phyloP scores from a whole-genome alignment of 1,139 yeast species.

The Yamadazyma trypodendri region DNA sequence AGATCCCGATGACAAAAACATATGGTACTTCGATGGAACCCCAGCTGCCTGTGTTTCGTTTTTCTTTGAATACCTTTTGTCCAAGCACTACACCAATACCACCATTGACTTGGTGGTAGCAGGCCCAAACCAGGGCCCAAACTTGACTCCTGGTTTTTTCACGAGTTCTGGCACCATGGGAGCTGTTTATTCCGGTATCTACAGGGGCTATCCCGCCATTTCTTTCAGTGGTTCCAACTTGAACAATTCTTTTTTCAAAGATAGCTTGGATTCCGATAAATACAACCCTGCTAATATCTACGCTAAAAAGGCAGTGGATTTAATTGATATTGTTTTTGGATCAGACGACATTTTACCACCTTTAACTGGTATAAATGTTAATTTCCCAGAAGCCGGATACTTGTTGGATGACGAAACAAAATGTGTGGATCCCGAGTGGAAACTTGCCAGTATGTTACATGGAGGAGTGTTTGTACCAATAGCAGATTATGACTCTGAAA shows the following conservation, averaged over 20 bases:
- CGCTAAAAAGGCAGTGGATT: slow-evolving; percentile 35
- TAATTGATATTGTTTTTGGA: slow-evolving; percentile 37
- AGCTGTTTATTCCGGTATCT: slow-evolving; percentile 39
- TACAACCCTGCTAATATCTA: slow-evolving; percentile 41
- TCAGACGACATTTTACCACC: slow-evolving; percentile 36
- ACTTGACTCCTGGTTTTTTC: slow-evolving; percentile 36
- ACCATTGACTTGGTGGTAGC: slow-evolving; percentile 41
- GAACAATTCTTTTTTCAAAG: slow-evolving; percentile 45
- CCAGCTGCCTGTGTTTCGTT: slow-evolving; percentile 44
- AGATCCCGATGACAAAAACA: slow-evolving; percentile 29
- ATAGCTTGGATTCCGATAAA: slow-evolving; percentile 28
- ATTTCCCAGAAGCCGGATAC: slow-evolving; percentile 45
- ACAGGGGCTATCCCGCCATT: slow-evolving; percentile 40
- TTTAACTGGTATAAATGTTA: slow-evolving; percentile 48
- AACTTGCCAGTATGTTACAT: slow-evolving; percentile 41
- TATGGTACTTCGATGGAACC: slow-evolving; percentile 49
- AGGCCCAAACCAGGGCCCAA: slow-evolving; percentile 49
- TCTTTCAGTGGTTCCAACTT: slow-evolving; percentile 26
- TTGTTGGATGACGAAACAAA: slow-evolving; percentile 22
- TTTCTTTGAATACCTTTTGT: slow-evolving; percentile 40
- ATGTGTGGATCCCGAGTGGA: slow-evolving; percentile 40
- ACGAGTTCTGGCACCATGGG: slow-evolving; percentile 47
- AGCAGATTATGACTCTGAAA: slow-evolving; percentile 24
- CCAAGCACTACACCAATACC: slow-evolving; percentile 29
- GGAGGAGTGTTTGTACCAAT: slow-evolving; percentile 29